Conservation (phyloP, 2,329 filamentous ascomycete genomes). For the Penicillium freii region DNA sequence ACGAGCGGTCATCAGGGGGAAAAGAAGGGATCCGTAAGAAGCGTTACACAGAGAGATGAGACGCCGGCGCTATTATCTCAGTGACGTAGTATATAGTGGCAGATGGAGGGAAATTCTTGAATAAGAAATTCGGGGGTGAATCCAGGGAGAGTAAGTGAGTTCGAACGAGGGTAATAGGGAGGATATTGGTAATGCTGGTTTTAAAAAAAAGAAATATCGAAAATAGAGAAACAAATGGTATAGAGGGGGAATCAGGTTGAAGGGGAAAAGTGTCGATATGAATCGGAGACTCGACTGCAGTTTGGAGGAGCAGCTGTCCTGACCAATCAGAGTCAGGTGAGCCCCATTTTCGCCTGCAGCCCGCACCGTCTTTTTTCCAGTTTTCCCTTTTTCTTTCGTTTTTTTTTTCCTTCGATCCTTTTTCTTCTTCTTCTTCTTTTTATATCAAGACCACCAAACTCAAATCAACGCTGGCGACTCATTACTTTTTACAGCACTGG, state of each 20-base stretch:
- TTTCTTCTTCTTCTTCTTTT: constrained; percentile 39
- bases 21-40: constrained; percentile 14
- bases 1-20: constrained; percentile 39
- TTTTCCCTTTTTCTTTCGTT: constrained; percentile 15
- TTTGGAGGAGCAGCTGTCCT: constrained; percentile 15
- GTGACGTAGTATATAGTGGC: constrained; percentile 8
- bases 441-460: constrained; percentile 64
- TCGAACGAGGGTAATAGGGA: not conserved
- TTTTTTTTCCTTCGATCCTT: constrained; percentile 10
- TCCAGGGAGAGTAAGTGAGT: constrained; percentile 2
- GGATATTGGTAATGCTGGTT: not conserved
- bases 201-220: constrained; percentile 7
- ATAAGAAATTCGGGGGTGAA: not conserved
- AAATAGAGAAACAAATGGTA: constrained; percentile 11
- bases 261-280: constrained; percentile 24
- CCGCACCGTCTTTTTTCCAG: constrained; percentile 36
- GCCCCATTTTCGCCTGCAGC: constrained; percentile 19
- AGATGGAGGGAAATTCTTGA: not conserved
- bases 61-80: constrained; percentile 6
- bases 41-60: constrained; percentile 12
- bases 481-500: constrained; percentile 58
- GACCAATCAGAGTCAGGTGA: constrained; percentile 29
- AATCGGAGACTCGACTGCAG: constrained; percentile 29
- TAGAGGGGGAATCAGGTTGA: constrained; percentile 4
- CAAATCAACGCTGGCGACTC: constrained; percentile 69